Evolutionary conservation across 2,329 filamentous ascomycete genomes (phyloP), one percentile per base, ranked within the genome.

Genomic region (Cyanodermella asteris): DNA sequence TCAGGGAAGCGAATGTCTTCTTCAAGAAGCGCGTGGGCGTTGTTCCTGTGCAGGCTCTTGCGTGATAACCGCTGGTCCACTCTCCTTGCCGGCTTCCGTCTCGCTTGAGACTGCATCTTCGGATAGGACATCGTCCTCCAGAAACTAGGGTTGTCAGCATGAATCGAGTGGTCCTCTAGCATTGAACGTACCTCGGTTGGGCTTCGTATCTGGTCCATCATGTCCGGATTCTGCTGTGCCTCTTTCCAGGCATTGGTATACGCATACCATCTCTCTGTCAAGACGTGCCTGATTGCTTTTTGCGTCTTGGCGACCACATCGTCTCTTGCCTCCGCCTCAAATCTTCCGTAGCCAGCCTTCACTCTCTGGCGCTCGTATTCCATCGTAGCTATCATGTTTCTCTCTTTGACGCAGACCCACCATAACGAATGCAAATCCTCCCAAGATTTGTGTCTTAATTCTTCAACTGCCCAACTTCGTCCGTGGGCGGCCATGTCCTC

Each of bases 401-500:
- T 61, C 55, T 97, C 87, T 53, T 77, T 81, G 31, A 74, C 64
- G 46, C 87, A 94, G 28, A 81, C 65, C 80, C 82, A 97, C 81
- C 84, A 97, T 42, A 97, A 59, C 32, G 61, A 58, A 49, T 94
- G 82, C 39, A 97, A 53, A 47, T 94, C 82, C 32, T 91, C 78
- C 77, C 81, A 97, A 34, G 73, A 80, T 54, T 93, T 93, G 34
- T 64, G 60, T 34, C 82, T 65, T 41, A 97, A 58, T 55, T 97
- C 87, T 50, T 78, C 66, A 6, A 76, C 69, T 7, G 63, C 69
- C 87, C 87, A 97, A 15, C 68, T 57, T 27, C 87, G 66, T 10
- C 87, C 87, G 47, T 87, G 72, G 34, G 64, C 55, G 24, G 58
- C 45, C 28, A 75, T 68, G 36, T 84, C 70, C 18, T 67, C 60